Conservation (phyloP, 768 basidiomycete genomes). For the Boletus rubroflammeus region DNA sequence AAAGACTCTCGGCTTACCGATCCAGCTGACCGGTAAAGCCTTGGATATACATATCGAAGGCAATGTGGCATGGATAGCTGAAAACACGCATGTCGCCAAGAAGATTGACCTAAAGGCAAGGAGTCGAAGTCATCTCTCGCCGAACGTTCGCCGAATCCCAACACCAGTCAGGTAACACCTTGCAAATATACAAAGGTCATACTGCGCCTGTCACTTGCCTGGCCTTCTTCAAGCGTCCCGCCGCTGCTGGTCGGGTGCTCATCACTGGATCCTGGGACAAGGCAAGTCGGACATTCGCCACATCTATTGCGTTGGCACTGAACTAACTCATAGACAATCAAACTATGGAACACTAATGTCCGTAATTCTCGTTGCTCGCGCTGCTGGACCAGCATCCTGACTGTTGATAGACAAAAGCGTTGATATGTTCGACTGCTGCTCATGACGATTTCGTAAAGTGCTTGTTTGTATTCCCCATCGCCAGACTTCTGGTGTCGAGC, state of each 20-base stretch:
- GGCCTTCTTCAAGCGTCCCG: slow-evolving; percentile 53
- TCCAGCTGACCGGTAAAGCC: slow-evolving; percentile 72
- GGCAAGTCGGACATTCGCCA: slow-evolving; percentile 34
- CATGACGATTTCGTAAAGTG: slow-evolving; percentile 92
- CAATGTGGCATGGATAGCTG: slow-evolving; percentile 80
- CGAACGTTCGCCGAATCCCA: slow-evolving; percentile 8
- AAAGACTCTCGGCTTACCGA: slow-evolving; percentile 73
- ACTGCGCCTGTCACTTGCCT: slow-evolving; percentile 85
- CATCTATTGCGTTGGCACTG: slow-evolving; percentile 1
- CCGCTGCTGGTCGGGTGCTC: slow-evolving; percentile 48
- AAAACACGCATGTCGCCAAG: slow-evolving; percentile 72
- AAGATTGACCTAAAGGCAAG: slow-evolving; percentile 75
- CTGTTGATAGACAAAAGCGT: slow-evolving; percentile 55
- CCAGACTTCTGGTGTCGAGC: slow-evolving; percentile 72
- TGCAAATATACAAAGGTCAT: slow-evolving; percentile 78
- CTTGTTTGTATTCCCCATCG: slow-evolving; percentile 64
- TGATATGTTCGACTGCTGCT: slow-evolving; percentile 67
- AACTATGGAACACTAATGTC: slow-evolving; percentile 80
- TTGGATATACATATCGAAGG: slow-evolving; percentile 64
- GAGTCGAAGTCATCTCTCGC: slow-evolving; percentile 1
- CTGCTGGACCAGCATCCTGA: background rate
- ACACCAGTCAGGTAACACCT: slow-evolving; percentile 72
- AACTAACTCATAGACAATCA: slow-evolving; percentile 61
- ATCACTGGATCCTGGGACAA: slow-evolving; percentile 96
- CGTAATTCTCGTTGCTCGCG: background rate